Base-by-base conservation (phyloP, 139 green algal genomes). In the Limnomonas spitsbergensis region DNA sequence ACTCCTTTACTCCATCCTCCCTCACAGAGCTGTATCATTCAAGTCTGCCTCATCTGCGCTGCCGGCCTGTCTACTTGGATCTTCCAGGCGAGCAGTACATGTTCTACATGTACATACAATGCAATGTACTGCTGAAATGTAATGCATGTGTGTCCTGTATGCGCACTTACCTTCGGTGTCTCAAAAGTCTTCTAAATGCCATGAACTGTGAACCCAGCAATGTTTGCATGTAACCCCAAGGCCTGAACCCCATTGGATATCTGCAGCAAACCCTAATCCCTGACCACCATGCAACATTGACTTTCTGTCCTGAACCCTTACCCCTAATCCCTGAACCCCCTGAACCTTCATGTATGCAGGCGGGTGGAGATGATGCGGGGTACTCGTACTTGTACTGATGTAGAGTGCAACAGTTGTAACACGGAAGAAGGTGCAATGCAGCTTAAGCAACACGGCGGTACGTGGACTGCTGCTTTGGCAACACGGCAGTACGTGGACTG, bases 361-460 rank as follows among this genome's bases (percentile, higher is more conserved):
- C 14, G 47, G 47, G 47, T 20, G 14, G 14, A 61, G 47, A 20
- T 61, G n/a, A n/a, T n/a, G n/a, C n/a, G n/a, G 47, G 47, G 20
- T 61, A 61, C 47, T 61, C 47, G 20, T 61, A 61, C 47, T 29
- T 61, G 47, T 61, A 61, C 47, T 61, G 47, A 61, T 61, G n/a
- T n/a, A n/a, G n/a, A n/a, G n/a, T n/a, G n/a, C n/a, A n/a, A n/a
- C n/a, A n/a, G n/a, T n/a, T n/a, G n/a, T n/a, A n/a, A n/a, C n/a
- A n/a, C n/a, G n/a, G n/a, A n/a, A n/a, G n/a, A n/a, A n/a, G n/a
- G n/a, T n/a, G n/a, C n/a, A n/a, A n/a, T n/a, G n/a, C n/a, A n/a
- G n/a, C n/a, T n/a, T n/a, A n/a, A n/a, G n/a, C n/a, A n/a, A n/a
- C n/a, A n/a, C n/a, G n/a, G n/a, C n/a, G n/a, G n/a, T n/a, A n/a